Evolutionary conservation across 148 eudicot genomes (phyloP).

Genomic region (Fallopia convolvulus): DNA sequence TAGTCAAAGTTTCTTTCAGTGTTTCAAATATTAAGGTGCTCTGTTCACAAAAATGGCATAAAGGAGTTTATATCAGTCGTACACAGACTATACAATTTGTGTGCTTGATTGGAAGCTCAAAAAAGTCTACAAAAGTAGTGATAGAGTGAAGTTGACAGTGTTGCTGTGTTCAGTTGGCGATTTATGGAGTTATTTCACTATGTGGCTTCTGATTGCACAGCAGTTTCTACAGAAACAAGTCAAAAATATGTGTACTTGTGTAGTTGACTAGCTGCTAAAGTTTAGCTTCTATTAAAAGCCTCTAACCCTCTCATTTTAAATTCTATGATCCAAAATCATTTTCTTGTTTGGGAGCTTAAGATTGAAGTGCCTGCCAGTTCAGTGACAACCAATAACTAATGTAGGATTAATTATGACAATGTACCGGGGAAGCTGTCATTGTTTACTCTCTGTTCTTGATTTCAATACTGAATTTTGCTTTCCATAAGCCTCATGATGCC

Average conservation of each 20-base stretch:
- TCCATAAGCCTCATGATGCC: background rate
- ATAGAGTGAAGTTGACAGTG: background rate
- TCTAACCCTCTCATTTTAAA: background rate
- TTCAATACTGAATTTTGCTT: background rate
- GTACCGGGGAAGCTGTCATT: background rate
- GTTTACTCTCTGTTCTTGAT: background rate
- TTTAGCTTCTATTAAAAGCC: background rate
- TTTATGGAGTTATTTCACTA: background rate
- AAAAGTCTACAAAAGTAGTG: background rate
- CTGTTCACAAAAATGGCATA: background rate
- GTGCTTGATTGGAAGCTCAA: background rate
- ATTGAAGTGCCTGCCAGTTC: background rate
- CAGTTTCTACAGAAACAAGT: background rate
- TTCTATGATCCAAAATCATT: background rate
- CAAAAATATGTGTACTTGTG: background rate
- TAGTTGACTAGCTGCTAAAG: background rate
- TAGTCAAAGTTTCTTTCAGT: background rate
- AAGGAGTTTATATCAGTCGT: background rate
- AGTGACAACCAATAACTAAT: background rate
- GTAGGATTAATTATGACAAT: background rate
- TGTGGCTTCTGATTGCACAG: background rate
- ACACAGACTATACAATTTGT: background rate
- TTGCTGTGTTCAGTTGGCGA: background rate
- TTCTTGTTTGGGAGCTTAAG: background rate
- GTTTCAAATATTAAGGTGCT: background rate